Conservation (phyloP, 331 rosid species). For the Cydonia oblonga region DNA sequence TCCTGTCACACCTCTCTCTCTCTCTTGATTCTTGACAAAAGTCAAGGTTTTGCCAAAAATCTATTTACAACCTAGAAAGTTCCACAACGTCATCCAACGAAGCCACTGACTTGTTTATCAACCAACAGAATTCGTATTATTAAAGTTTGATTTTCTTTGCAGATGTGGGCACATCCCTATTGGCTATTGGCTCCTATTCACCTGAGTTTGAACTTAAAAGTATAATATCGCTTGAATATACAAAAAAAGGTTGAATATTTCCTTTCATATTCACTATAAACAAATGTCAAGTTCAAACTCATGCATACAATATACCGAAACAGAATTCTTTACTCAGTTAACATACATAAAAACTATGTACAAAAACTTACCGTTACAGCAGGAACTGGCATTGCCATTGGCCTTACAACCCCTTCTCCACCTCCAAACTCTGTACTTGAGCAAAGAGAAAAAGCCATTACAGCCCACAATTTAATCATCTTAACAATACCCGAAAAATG, state of each 20-base stretch:
- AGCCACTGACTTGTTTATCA: neutral
- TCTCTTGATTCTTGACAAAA: too few relatives aligned
- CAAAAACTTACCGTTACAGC: neutral
- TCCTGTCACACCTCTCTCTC: too few relatives aligned
- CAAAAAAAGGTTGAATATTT: neutral
- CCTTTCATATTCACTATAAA: neutral
- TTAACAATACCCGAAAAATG: neutral
- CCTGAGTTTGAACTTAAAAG: neutral
- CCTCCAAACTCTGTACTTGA: conserved; percentile 2
- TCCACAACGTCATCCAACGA: neutral
- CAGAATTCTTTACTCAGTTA: neutral
- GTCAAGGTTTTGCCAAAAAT: too few relatives aligned
- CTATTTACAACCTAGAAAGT: neutral
- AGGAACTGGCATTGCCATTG: conserved; percentile 1
- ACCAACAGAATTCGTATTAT: neutral
- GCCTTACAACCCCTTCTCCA: neutral
- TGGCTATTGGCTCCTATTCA: rapidly evolving
- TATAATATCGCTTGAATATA: neutral
- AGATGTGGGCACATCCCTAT: neutral
- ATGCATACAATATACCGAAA: neutral
- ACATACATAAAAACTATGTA: neutral
- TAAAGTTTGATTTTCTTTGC: neutral
- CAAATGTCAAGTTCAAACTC: neutral
- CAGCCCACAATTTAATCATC: neutral
- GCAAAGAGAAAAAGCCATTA: neutral